A percentile compares a stretch with the other conserved stretches of the same genome.
phyloP scores from a whole-genome alignment of 495 filamentous ascomycete species.

The Platismatia glauca region DNA sequence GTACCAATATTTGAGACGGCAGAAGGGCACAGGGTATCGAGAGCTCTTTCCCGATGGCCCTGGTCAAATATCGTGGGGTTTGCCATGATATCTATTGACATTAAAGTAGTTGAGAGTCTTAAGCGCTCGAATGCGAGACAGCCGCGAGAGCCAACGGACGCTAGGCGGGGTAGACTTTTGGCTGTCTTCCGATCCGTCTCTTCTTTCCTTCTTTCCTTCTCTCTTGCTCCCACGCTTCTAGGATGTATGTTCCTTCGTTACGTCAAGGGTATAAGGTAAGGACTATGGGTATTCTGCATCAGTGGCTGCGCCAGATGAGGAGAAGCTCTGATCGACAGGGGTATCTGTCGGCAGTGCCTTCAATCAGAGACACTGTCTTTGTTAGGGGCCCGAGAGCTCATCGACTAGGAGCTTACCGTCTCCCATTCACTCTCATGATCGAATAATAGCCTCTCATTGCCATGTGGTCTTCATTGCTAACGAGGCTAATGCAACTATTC shows the following conservation, averaged over 20 bases:
- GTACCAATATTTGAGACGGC: no score
- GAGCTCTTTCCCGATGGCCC: no score
- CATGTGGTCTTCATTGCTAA: background rate
- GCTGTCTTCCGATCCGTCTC: background rate
- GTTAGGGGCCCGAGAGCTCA: background rate
- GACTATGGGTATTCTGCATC: background rate
- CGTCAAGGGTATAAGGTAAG: no score
- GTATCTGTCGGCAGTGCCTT: background rate
- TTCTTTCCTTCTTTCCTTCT: background rate
- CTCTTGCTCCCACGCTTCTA: background rate
- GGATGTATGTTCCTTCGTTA: no score
- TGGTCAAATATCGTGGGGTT: background rate
- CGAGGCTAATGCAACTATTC: background rate
- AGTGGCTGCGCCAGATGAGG: background rate
- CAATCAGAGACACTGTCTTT: background rate
- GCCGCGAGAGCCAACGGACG: background rate
- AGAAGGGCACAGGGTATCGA: no score
- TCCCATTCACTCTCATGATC: background rate
- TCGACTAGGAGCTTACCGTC: background rate
- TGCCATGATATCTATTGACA: background rate
- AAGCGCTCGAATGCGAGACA: slow-evolving; percentile 12
- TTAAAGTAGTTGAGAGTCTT: no score
- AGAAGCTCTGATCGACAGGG: background rate
- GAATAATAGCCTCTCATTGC: background rate
- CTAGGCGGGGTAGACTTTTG: background rate